These are phyloP conservation scores for Naganishia sp. DNA, from an alignment of 1,284 basidiomycete genomes.

Conservation along the genomic window DNA sequence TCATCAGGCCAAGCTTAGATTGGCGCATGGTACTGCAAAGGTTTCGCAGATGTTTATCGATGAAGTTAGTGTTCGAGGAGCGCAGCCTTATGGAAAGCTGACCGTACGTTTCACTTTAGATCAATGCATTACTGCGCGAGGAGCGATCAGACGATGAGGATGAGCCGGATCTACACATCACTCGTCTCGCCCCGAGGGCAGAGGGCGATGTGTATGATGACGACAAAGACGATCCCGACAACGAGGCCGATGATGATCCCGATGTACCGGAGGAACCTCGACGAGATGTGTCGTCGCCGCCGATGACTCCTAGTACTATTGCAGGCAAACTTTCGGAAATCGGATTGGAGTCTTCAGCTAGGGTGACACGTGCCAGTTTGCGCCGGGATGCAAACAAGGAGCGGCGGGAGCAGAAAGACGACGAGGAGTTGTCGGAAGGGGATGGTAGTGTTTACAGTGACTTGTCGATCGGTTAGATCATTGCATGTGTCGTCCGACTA, in stretches of 20 bases:
- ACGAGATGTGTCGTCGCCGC: background rate
- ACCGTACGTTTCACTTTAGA: background rate
- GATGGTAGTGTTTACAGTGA: conserved; percentile 24
- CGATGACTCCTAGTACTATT: conserved; percentile 6
- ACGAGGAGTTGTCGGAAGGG: conserved; percentile 18
- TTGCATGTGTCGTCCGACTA: background rate
- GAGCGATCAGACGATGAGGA: conserved; percentile 21
- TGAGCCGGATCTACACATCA: background rate
- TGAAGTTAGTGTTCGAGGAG: background rate
- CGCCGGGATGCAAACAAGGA: background rate
- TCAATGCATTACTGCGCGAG: conserved; percentile 19
- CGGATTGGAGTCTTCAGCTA: background rate
- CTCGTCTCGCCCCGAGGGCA: background rate
- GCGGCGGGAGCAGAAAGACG: background rate
- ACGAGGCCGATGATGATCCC: background rate
- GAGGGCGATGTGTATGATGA: background rate
- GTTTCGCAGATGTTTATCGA: conserved; percentile 18
- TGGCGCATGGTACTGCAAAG: conserved; percentile 18
- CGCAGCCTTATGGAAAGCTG: too few species aligned
- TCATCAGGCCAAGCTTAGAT: background rate
- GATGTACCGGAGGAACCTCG: background rate
- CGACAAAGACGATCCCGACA: background rate
- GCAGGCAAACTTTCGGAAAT: background rate
- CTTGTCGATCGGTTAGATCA: conserved; percentile 12
- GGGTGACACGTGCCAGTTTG: background rate